These are phyloP conservation scores for Coniferiporia sulphurascens DNA, from an alignment of 1,284 basidiomycete species.

Conservation along the genomic window DNA sequence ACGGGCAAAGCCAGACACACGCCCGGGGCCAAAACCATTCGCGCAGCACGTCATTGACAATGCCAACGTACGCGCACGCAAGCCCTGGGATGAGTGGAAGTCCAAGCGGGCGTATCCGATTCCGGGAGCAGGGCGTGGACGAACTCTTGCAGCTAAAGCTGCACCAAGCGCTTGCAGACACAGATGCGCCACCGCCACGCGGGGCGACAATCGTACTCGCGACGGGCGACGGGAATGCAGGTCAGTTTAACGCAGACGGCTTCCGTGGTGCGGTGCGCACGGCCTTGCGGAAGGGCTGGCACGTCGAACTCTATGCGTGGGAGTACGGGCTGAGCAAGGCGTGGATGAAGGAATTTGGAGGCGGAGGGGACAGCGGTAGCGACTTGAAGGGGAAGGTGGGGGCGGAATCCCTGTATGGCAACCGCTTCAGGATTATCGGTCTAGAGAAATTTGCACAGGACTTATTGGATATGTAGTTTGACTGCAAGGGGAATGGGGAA, in stretches of 20 bases:
- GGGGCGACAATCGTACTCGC: conserved; percentile 80
- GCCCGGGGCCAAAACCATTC: neutral
- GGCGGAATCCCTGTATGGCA: conserved; percentile 19
- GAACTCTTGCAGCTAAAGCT: conserved; percentile 85
- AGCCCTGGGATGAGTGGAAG: conserved; percentile 1
- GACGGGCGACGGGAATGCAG: conserved; percentile 84
- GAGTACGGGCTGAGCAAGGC: conserved; percentile 70
- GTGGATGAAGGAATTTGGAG: conserved; percentile 66
- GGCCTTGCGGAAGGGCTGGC: conserved; percentile 81
- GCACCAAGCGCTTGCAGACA: conserved; percentile 72
- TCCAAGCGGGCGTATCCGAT: conserved; percentile 35
- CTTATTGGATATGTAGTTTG: conserved; percentile 36
- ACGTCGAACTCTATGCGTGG: conserved; percentile 84
- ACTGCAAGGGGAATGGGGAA: neutral
- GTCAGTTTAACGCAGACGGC: conserved; percentile 84
- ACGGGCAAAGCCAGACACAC: neutral
- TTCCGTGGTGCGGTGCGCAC: conserved; percentile 80
- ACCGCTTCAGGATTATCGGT: conserved; percentile 47
- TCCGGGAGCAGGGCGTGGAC: conserved; percentile 83
- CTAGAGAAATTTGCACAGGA: conserved; percentile 59
- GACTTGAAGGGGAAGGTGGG: conserved; percentile 34
- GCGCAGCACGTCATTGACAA: conserved; percentile 11
- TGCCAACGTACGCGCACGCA: conserved; percentile 1
- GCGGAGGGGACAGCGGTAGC: conserved; percentile 27
- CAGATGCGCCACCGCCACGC: conserved; percentile 52